phyloP scores from a whole-genome alignment of 495 filamentous ascomycete genomes.

The Hypomontagnella monticulosa region DNA sequence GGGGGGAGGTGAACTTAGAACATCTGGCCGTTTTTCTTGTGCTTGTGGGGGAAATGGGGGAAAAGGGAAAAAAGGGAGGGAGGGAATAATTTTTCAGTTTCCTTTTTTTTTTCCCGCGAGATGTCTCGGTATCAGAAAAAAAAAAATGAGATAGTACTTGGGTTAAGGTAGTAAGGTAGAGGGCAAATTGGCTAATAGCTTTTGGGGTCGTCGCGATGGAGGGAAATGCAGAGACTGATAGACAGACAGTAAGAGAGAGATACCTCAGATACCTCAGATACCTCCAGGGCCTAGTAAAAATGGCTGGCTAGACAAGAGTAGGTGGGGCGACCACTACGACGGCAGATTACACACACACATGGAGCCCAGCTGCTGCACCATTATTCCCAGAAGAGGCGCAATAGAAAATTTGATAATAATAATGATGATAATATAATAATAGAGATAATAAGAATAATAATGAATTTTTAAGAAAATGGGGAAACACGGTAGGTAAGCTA shows the following conservation, averaged over 20 bases:
- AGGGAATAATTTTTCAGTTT: conserved; percentile 23
- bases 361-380: conserved; percentile 31
- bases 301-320: conserved; percentile 36
- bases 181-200: conserved; percentile 46
- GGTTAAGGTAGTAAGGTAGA: conserved; percentile 19
- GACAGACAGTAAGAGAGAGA: conserved; percentile 30
- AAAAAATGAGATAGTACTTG: conserved; percentile 25
- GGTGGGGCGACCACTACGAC: conserved; percentile 37
- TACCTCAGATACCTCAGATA: too few species aligned
- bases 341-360: conserved; percentile 42
- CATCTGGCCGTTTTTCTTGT: conserved; percentile 31
- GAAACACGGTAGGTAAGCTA: not conserved
- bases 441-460: not conserved
- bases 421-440: not conserved
- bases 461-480: not conserved
- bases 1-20: conserved; percentile 43
- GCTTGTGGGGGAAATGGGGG: conserved; percentile 15
- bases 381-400: conserved; percentile 9
- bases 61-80: not conserved
- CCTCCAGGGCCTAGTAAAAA: conserved; percentile 27
- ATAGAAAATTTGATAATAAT: not conserved
- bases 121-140: conserved; percentile 35
- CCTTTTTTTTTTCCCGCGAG: conserved; percentile 11
- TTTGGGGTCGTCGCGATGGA: conserved; percentile 40
- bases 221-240: conserved; percentile 30